phyloP scores from a whole-genome alignment of 1,284 basidiomycete species.

The Leucoagaricus sp. region DNA sequence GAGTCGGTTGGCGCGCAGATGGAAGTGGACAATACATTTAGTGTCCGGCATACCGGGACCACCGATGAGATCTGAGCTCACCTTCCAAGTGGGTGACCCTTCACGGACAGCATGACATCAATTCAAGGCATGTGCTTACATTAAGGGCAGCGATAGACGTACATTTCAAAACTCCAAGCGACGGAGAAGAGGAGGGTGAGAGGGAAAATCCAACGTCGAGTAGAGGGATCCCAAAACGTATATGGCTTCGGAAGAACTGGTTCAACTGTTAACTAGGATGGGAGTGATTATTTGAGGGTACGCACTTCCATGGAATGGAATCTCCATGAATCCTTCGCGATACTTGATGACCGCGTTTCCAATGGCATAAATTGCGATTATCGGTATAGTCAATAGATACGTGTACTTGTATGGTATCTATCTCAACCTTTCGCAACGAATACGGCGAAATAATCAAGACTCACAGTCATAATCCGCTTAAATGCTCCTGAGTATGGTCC shows the following conservation, averaged over 20 bases:
- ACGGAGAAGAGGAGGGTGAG: constrained; percentile 62
- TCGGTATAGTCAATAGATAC: constrained; percentile 64
- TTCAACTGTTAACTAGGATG: background rate
- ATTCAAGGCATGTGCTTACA: background rate
- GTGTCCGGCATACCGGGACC: background rate
- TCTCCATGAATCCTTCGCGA: constrained; percentile 53
- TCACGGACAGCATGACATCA: background rate
- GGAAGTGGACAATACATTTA: background rate
- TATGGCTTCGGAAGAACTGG: constrained; percentile 68
- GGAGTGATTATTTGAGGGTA: constrained; percentile 10
- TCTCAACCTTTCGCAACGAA: constrained; percentile 6
- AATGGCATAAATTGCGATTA: constrained; percentile 56
- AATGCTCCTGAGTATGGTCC: constrained; percentile 68
- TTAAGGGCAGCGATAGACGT: constrained; percentile 24
- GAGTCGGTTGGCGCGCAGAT: constrained; percentile 9
- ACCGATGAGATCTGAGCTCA: constrained; percentile 24
- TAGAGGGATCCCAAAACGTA: constrained; percentile 50
- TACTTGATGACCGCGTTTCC: constrained; percentile 75
- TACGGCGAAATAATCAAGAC: too few relatives aligned
- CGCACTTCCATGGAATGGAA: constrained; percentile 54
- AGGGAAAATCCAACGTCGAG: constrained; percentile 56
- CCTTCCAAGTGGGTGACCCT: constrained; percentile 82
- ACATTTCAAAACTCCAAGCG: constrained; percentile 76
- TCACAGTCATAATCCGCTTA: constrained; percentile 79
- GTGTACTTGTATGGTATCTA: constrained; percentile 55